Percentiles rank a stretch among this genome's conserved stretches.
phyloP scores from a whole-genome alignment of 495 filamentous ascomycete species.

The Penicillium argentinense region DNA sequence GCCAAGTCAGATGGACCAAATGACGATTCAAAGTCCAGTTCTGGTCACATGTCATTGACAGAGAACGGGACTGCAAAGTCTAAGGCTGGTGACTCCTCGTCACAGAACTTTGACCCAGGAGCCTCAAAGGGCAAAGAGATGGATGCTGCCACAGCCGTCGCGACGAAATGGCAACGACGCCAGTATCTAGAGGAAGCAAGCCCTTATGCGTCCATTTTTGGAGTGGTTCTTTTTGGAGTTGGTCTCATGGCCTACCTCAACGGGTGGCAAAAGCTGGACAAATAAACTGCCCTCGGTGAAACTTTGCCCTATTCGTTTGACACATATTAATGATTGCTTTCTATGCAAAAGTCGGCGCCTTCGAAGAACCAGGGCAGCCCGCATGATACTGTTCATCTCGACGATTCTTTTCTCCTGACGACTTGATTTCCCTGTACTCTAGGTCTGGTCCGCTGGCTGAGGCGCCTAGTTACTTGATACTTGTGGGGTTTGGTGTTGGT shows the following conservation, averaged over 20 bases:
- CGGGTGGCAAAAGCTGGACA: conserved; percentile 72
- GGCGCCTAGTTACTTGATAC: conserved; percentile 10
- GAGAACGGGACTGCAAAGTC: conserved; percentile 11
- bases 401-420: conserved; percentile 21
- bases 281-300: conserved; percentile 37
- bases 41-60: conserved; percentile 1
- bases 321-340: conserved; percentile 16
- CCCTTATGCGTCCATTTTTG: conserved; percentile 84
- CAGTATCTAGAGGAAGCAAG: conserved; percentile 61
- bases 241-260: conserved; percentile 95
- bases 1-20: conserved; percentile 5
- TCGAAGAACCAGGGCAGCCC: conserved; percentile 4
- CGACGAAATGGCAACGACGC: conserved; percentile 39
- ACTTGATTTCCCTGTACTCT: conserved; percentile 21
- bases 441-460: conserved; percentile 5
- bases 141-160: conserved; percentile 41
- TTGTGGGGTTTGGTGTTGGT: conserved; percentile 19
- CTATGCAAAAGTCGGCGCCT: conserved; percentile 17
- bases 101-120: conserved; percentile 21
- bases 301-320: conserved; percentile 4
- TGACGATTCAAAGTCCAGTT: conserved; percentile 3
- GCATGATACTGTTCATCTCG: conserved; percentile 13
- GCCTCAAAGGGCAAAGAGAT: conserved; percentile 34
- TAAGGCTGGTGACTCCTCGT: conserved; percentile 19
- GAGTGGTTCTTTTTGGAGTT: conserved; percentile 86